Evolutionary conservation across 2,329 filamentous ascomycete genomes (phyloP).

Genomic region (Didymella glomerata): DNA sequence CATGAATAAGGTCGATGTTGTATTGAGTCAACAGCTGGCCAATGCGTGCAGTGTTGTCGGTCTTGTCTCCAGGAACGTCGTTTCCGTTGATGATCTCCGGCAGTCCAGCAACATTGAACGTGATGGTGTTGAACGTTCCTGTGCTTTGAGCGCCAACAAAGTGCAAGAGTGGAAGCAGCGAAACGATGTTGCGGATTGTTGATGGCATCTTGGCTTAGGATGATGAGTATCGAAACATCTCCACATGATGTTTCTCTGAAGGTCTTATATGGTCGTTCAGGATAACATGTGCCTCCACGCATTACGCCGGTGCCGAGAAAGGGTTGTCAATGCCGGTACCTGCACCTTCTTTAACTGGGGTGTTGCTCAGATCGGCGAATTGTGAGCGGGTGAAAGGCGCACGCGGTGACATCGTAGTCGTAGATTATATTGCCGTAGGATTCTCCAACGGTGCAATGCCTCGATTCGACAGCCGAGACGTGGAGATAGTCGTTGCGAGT

Average conservation of each 20-base stretch:
- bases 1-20: slow-evolving; percentile 68
- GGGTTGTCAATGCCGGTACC: neutral
- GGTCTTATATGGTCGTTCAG: neutral
- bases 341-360: neutral
- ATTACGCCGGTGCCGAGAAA: slow-evolving; percentile 1
- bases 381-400: slow-evolving; percentile 8
- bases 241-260: neutral
- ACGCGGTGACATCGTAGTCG: slow-evolving; percentile 4
- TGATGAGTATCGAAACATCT: neutral
- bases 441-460: slow-evolving; percentile 7
- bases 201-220: slow-evolving; percentile 25
- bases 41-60: slow-evolving; percentile 64
- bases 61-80: slow-evolving; percentile 69
- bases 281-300: slow-evolving; percentile 1
- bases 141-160: slow-evolving; percentile 34
- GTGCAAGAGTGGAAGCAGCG: slow-evolving; percentile 22
- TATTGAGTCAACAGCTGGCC: slow-evolving; percentile 65
- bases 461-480: slow-evolving; percentile 9
- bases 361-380: slow-evolving; percentile 12
- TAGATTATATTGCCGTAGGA: slow-evolving; percentile 12
- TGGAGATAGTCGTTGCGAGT: slow-evolving; percentile 10
- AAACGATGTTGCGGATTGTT: slow-evolving; percentile 9
- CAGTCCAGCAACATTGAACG: slow-evolving; percentile 69
- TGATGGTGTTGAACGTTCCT: slow-evolving; percentile 61
- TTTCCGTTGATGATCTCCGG: slow-evolving; percentile 66